Percentiles rank a stretch among this genome's conserved stretches.
These are phyloP conservation scores for Corchorus capsularis DNA, from an alignment of 345 rosid genomes.

Conservation along the genomic window DNA sequence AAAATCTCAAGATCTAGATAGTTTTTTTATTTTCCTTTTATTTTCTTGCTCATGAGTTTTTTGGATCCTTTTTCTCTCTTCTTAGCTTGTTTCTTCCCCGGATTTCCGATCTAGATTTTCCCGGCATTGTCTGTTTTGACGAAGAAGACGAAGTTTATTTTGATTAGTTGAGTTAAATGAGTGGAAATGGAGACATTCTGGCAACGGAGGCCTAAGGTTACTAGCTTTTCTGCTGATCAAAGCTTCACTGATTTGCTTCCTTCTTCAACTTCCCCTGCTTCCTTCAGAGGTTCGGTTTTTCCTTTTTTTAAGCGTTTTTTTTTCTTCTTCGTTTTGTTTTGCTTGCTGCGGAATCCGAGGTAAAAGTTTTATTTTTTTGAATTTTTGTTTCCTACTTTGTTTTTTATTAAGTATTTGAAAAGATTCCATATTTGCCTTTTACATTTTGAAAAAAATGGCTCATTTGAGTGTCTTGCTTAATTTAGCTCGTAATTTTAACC, in stretches of 20 bases:
- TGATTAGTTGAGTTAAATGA: constrained; percentile 24
- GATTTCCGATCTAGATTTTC: constrained; percentile 41
- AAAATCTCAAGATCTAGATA: background rate
- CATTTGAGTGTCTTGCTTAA: background rate
- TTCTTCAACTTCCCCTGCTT: constrained; percentile 19
- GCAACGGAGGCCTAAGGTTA: constrained; percentile 34
- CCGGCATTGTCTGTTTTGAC: constrained; percentile 4
- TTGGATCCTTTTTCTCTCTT: constrained; percentile 33
- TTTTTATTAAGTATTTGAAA: background rate
- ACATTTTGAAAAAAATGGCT: background rate
- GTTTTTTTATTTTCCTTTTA: background rate
- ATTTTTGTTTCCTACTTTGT: background rate
- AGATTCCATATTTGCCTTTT: constrained; percentile 9
- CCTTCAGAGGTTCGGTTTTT: constrained; percentile 40
- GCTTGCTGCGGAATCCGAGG: constrained; percentile 27
- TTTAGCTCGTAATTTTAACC: background rate
- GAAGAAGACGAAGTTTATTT: background rate
- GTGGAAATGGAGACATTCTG: constrained; percentile 55
- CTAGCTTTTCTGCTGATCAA: constrained; percentile 26
- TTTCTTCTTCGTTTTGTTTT: constrained; percentile 18
- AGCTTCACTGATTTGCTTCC: constrained; percentile 39
- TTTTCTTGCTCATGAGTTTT: constrained; percentile 8
- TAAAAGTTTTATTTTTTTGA: background rate
- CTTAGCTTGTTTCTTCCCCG: constrained; percentile 19
- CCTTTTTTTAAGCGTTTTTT: background rate